A percentile compares a stretch with the other conserved stretches of the same genome.
phyloP scores from a whole-genome alignment of 2,329 filamentous ascomycete species.

The Graphilbum ipis-grandicollis region DNA sequence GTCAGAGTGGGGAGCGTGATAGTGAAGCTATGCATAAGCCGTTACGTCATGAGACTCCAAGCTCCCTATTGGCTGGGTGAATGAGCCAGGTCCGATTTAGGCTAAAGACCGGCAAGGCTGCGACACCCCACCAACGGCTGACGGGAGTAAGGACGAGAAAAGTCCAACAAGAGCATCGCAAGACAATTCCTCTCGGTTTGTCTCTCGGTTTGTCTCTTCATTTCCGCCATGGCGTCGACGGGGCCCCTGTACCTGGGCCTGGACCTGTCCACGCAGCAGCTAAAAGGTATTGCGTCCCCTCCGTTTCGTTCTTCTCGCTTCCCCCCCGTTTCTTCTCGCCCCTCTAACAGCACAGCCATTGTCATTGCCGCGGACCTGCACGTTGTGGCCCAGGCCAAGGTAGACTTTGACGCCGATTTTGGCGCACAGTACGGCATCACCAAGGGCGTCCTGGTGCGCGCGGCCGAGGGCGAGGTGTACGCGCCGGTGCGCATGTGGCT shows the following conservation, averaged over 20 bases:
- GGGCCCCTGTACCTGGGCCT: constrained; percentile 73
- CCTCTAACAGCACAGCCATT: constrained; percentile 57
- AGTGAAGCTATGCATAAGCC: no score
- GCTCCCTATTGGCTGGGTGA: not conserved
- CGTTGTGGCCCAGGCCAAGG: constrained; percentile 69
- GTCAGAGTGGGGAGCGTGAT: no score
- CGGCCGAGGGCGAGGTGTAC: constrained; percentile 72
- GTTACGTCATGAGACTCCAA: no score
- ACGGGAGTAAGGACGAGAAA: no score
- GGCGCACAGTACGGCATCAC: constrained; percentile 54
- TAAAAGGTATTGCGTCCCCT: constrained; percentile 53
- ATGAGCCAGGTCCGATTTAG: not conserved
- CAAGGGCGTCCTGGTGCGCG: constrained; percentile 77
- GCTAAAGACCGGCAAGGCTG: not conserved
- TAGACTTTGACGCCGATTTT: constrained; percentile 85
- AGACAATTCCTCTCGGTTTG: no score
- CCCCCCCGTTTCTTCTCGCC: no score
- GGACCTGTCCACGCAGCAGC: constrained; percentile 90
- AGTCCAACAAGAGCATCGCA: no score
- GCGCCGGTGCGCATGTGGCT: constrained; percentile 90
- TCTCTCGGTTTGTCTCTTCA: no score
- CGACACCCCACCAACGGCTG: no score
- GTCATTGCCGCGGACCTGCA: constrained; percentile 71
- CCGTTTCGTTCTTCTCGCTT: not conserved
- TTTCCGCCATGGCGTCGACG: constrained; percentile 1